Evolutionary conservation across 225 moss, liverwort and hornwort genomes (phyloP), one percentile per base, ranked within the genome.

Genomic region (Asterella californica): DNA sequence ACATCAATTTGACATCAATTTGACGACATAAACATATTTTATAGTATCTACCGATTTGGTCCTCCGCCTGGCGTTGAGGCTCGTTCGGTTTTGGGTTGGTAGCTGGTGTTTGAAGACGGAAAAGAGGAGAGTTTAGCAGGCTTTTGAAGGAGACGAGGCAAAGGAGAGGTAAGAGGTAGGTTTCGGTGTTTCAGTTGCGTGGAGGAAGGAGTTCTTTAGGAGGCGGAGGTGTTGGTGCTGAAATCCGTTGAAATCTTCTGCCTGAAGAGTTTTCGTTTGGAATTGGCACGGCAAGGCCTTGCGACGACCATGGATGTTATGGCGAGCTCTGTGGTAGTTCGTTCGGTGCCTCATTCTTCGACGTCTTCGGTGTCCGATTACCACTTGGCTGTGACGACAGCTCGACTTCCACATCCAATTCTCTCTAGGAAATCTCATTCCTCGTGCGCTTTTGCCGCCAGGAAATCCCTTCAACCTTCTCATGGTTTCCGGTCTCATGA

Each of bases 301-400:
- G 46, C 49, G 72, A 48, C 72, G 32, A 38, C 67, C 61, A 96
- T 96, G 96, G 96, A 96, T 87, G 94, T 92, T 76, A 90, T 96
- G 84, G 94, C 92, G 80, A 92, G 91, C 75, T 91, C 92, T 55
- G 79, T 89, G 45, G 86, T 89, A 37, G 88, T 96, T 22, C 89
- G 88, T 71, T 87, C 90, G 33, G 76, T 76, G 18, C 86, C 85
- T 80, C 82, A 91, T 9, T 81, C 89, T 72, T 83, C 91, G 29
- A 83, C 86, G 53, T 84, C 91, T 29, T 83, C 88, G 62, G 74
- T 82, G 50, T 22, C 82, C 15, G 91, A 92, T 73, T 86, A 85
- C 45, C 84, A 89, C 46, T 81, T 86, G 2, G 79, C n/a, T 50
- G 70, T 90, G 9, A 63, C 62, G 1, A 78, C 64, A 47, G 84